Evolutionary conservation across 2,329 filamentous ascomycete species (phyloP).

Genomic region (Dactylellina leptospora): DNA sequence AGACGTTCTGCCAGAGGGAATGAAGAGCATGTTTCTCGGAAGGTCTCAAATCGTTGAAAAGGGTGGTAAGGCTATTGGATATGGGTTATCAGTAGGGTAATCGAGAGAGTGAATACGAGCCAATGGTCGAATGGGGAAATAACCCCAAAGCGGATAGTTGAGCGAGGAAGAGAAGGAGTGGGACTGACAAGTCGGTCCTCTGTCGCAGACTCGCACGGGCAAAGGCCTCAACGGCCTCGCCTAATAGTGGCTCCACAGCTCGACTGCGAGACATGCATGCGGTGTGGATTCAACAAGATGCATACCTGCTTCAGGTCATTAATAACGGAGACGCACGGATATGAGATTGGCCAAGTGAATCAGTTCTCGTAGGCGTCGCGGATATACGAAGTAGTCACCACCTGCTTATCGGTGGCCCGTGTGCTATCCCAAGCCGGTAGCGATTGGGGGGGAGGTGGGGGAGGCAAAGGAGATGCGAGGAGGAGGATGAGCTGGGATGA

Average conservation of each 20-base stretch:
- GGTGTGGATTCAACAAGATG: no score
- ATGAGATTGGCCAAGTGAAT: no score
- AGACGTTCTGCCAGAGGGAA: constrained; percentile 4
- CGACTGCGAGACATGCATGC: constrained; percentile 17
- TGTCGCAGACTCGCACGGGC: background rate
- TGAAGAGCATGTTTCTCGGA: constrained; percentile 35
- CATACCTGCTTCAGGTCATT: no score
- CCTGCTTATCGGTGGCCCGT: no score
- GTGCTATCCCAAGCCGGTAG: no score
- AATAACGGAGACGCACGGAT: no score
- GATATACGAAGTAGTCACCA: no score
- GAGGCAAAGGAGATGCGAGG: no score
- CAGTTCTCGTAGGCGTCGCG: no score
- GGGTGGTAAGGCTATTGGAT: background rate
- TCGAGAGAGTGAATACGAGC: background rate
- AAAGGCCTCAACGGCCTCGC: constrained; percentile 22
- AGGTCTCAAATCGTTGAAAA: constrained; percentile 18
- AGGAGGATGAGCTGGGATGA: no score
- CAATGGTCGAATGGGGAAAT: background rate
- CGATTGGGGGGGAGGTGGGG: no score
- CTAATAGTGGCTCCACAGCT: constrained; percentile 11
- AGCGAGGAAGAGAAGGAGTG: background rate
- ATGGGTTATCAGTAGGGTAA: background rate
- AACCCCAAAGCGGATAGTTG: constrained; percentile 2
- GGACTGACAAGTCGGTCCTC: constrained; percentile 27